Conservation (phyloP, 2,329 filamentous ascomycete genomes). For the Fusarium vanettenii region DNA sequence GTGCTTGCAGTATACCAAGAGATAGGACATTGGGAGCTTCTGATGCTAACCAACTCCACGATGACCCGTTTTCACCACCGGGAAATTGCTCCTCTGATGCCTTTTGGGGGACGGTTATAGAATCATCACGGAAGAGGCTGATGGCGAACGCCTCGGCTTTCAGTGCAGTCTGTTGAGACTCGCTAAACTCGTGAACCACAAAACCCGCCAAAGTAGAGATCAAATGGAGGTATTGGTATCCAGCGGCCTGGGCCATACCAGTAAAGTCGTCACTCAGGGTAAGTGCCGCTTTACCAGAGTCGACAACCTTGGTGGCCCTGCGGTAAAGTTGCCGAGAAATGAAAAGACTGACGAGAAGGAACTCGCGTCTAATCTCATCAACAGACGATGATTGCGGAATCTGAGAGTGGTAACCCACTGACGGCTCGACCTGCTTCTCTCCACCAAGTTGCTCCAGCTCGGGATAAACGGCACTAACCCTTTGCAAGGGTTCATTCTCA, state of each 20-base stretch:
- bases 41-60: conserved; percentile 49
- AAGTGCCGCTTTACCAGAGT: conserved; percentile 37
- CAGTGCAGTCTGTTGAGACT: conserved; percentile 50
- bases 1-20: conserved; percentile 52
- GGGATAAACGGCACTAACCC: conserved; percentile 45
- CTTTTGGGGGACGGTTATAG: conserved; percentile 30
- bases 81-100: conserved; percentile 10
- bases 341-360: conserved; percentile 54
- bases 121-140: conserved; percentile 52
- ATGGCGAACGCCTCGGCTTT: conserved; percentile 49
- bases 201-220: conserved; percentile 52
- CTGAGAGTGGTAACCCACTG: not conserved
- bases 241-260: conserved; percentile 40
- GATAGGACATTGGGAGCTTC: conserved; percentile 50
- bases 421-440: not conserved
- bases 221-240: conserved; percentile 51
- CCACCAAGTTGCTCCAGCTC: conserved; percentile 37
- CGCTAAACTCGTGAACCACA: conserved; percentile 51
- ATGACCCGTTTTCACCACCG: conserved; percentile 24
- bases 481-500: conserved; percentile 36
- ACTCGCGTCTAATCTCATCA: conserved; percentile 50
- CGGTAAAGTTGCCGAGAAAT: conserved; percentile 56
- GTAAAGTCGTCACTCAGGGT: conserved; percentile 49
- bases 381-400: conserved; percentile 29
- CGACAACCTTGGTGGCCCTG: conserved; percentile 49